Base-by-base conservation (phyloP, 2,329 filamentous ascomycete genomes). In the Neonectria magnoliae region DNA sequence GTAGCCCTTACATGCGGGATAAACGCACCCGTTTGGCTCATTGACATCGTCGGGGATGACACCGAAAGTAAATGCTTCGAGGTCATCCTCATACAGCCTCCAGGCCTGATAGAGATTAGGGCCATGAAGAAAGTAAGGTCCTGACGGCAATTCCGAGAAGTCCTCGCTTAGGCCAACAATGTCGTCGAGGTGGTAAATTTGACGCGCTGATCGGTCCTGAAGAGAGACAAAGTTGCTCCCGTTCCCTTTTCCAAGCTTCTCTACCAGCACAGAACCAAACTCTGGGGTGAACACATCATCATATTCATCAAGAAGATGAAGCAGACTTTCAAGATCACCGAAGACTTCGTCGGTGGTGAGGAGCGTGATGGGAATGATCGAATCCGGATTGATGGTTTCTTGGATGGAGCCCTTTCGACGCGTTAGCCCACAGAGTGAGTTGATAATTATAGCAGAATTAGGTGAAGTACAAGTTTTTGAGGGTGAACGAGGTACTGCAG, bases 61-160 rank as follows among this genome's bases (percentile, higher is more conserved):
- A n/a, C 80, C 80, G 57, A 75, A 71, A 2, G 71, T 72, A 52
- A 82, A 82, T 0, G 80, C 79, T 2, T 75, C 76, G 5, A 77
- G 58, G 0, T 74, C 69, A 53, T 82, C 80, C 10, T 79, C 76
- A 38, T 82, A 81, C n/a, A 82, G 56, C 29, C 76, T 76, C 78
- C 80, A 82, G 5, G 80, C 80, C 50, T 81, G 80, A 38, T 82
- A 76, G 1, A 82, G 68, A 11, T 81, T 80, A 2, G 78, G 79
- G 0, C 80, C 80, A 44, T 81, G 76, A 1, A 82, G 68, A 25
- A 82, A 80, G 59, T 82, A 82, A 3, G 80, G 80, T 0, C 80
- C 80, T 1, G 80, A 81, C 0, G 80, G 78, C 22, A 82, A 60
- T 8, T 75, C 62, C 0, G 69, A 65, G 33, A 78, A 65, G 13